phyloP scores from a whole-genome alignment of 768 basidiomycete species.

The Chiua virens region DNA sequence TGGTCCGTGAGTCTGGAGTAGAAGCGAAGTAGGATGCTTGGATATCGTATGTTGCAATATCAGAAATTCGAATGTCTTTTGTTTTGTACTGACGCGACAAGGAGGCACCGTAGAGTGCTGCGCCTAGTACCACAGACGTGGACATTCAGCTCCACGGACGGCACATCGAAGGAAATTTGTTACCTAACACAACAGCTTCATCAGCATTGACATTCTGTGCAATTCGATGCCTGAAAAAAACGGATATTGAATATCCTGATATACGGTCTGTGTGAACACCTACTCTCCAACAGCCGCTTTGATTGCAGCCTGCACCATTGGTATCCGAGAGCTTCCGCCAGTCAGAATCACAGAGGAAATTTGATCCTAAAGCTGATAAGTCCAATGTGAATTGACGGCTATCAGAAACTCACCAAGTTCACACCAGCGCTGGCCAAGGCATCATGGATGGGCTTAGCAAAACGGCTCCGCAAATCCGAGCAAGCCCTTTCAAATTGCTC shows the following conservation, averaged over 20 bases:
- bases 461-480: slow-evolving; percentile 60
- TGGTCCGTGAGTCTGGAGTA: slow-evolving; percentile 54
- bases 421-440: slow-evolving; percentile 69
- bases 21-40: slow-evolving; percentile 78
- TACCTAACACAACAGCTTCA: slow-evolving; percentile 90
- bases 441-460: slow-evolving; percentile 70
- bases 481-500: slow-evolving; percentile 77
- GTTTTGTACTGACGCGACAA: slow-evolving; percentile 92
- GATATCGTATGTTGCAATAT: slow-evolving; percentile 71
- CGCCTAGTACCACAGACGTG: slow-evolving; percentile 40
- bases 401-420: slow-evolving; percentile 49
- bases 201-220: slow-evolving; percentile 96
- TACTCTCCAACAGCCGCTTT: slow-evolving; percentile 76
- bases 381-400: neutral
- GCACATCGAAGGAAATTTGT: neutral
- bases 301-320: slow-evolving; percentile 87
- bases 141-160: slow-evolving; percentile 1
- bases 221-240: slow-evolving; percentile 62
- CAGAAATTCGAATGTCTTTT: slow-evolving; percentile 85
- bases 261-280: slow-evolving; percentile 27
- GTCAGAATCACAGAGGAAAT: slow-evolving; percentile 90
- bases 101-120: slow-evolving; percentile 88
- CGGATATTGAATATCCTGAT: neutral
- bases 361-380: slow-evolving; percentile 53
- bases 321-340: slow-evolving; percentile 87